phyloP scores from a whole-genome alignment of 176 grass and related monocot species.

The Bromus sterilis region DNA sequence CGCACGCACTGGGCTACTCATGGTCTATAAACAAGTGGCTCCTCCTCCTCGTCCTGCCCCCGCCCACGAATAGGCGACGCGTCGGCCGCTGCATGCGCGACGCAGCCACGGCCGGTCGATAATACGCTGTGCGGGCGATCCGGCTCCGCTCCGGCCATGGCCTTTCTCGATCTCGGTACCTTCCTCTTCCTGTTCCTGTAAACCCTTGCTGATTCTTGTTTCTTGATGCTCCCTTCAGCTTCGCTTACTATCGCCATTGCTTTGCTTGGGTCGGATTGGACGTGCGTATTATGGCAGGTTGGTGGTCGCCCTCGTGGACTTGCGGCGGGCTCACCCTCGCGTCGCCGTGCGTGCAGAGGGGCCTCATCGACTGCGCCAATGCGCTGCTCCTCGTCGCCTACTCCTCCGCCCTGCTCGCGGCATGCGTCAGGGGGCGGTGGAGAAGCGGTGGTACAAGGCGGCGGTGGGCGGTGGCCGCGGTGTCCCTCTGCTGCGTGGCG shows the following conservation, averaged over 20 bases:
- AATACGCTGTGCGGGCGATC: not conserved
- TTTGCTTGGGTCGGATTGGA: not conserved
- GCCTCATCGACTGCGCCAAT: slow-evolving; percentile 30
- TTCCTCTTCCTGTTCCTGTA: not conserved
- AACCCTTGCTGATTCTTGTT: not conserved
- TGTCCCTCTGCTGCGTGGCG: slow-evolving; percentile 24
- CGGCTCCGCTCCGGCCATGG: slow-evolving; percentile 10
- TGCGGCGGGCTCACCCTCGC: slow-evolving; percentile 15
- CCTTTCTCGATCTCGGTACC: slow-evolving; percentile 29
- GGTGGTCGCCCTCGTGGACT: slow-evolving; percentile 23
- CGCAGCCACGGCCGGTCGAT: not conserved
- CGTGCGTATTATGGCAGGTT: not conserved
- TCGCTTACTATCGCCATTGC: not conserved
- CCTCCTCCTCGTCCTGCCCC: not conserved
- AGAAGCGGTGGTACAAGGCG: not conserved
- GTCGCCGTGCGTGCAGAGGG: slow-evolving; percentile 37
- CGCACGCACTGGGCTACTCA: not conserved
- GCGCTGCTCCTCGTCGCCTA: slow-evolving; percentile 14
- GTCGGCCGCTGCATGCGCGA: not conserved
- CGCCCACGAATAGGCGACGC: slow-evolving; percentile 15
- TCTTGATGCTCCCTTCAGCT: not conserved
- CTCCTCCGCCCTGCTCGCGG: not conserved
- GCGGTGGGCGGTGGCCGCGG: not conserved
- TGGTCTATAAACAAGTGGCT: not conserved
- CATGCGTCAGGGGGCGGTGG: not conserved